Evolutionary conservation across 1,139 yeast genomes (phyloP), one percentile per base, ranked within the genome.

Genomic region (Saccharomyces hybrid): DNA sequence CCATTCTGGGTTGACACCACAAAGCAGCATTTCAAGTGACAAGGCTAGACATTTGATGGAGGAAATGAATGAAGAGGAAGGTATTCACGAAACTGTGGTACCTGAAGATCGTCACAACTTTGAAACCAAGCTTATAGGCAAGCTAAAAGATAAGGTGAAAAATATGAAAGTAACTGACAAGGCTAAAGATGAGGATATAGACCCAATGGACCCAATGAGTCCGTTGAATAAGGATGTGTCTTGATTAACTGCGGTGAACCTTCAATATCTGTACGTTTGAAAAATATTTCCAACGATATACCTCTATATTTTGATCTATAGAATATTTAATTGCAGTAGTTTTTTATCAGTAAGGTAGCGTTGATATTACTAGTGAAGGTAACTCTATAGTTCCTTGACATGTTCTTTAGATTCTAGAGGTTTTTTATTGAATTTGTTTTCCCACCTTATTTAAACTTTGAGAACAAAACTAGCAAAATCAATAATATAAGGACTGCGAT

Each of bases 401-500:
- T 30, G n/a, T 30, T 30, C n/a, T 30, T 30, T 30, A 11, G 13
- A 13, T 11, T 5, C 20, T 34, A 9, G 42, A 4, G 23, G 42
- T 14, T 11, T 30, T 30, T 32, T 6, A 32, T n/a, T 11, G 44
- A 6, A 38, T 6, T 16, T 9, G 6, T 38, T 9, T 13, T 5
- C 20, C 6, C 31, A 28, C 26, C n/a, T 53, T 52, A 67, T 47
- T 58, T 65, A 51, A 93, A 89, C 71, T 93, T 93, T 68, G 93
- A 85, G 54, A 88, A 90, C 59, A 93, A 77, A 26, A 91, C 97
- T 61, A 95, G 77, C 59, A 93, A 75, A 55, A 95, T 95, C 64
- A 95, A 78, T 55, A 93, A 69, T 5, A 93, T 83, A 65, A 95
- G 79, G 14, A 93, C 91, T 2, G 88, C 96, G 57, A 95, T 93